phyloP scores from a whole-genome alignment of 352 stramenopile genomes.

The Phytophthora idaei region DNA sequence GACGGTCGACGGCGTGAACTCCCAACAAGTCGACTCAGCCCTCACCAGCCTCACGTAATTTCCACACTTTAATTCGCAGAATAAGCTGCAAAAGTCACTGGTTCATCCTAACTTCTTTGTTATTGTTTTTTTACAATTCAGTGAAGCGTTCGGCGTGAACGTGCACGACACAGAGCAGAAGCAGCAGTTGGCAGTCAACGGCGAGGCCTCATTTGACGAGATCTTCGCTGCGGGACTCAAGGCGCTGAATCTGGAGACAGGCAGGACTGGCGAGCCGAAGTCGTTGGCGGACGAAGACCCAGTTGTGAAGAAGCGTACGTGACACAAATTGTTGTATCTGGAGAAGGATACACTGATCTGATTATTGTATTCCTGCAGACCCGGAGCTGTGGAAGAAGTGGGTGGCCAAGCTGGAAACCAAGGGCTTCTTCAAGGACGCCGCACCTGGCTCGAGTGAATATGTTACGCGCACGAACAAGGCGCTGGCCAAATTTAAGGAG shows the following conservation, averaged over 20 bases:
- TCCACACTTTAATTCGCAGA: constrained; percentile 29
- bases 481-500: constrained; percentile 86
- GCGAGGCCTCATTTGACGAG: constrained; percentile 56
- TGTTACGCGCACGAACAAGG: constrained; percentile 65
- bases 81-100: constrained; percentile 21
- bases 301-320: constrained; percentile 75
- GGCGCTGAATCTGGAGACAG: constrained; percentile 58
- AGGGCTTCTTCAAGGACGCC: constrained; percentile 83
- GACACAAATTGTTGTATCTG: neutral
- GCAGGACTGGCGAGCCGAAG: constrained; percentile 25
- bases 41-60: constrained; percentile 61
- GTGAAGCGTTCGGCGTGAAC: constrained; percentile 76
- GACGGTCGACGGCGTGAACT: constrained; percentile 53
- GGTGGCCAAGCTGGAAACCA: constrained; percentile 84
- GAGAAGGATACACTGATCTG: neutral
- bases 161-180: constrained; percentile 63
- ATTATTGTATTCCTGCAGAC: constrained; percentile 37
- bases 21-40: constrained; percentile 69
- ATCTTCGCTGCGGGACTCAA: constrained; percentile 78
- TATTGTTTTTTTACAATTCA: constrained; percentile 21
- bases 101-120: neutral
- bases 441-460: constrained; percentile 66
- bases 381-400: constrained; percentile 89
- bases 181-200: constrained; percentile 49
- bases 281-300: constrained; percentile 62